Evolutionary conservation across 352 stramenopile species (phyloP).

Genomic region (Globisporangium cederbergense): DNA sequence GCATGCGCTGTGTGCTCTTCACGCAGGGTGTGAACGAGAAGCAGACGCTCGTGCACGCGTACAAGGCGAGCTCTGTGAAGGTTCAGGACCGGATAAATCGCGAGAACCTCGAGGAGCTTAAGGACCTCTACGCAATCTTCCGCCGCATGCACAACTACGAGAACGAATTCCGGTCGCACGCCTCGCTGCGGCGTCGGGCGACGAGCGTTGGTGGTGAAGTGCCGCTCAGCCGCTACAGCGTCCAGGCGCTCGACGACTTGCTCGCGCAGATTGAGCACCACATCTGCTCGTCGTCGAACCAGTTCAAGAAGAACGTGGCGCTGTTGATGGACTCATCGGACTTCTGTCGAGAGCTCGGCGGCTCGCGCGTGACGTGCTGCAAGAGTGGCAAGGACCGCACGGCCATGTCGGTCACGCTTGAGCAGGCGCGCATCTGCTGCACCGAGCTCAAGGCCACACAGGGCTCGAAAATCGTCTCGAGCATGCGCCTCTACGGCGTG

Average conservation of each 20-base stretch:
- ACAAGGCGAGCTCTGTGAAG: slow-evolving; percentile 72
- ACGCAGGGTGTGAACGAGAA: slow-evolving; percentile 84
- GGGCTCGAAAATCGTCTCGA: slow-evolving; percentile 52
- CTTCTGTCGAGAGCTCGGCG: slow-evolving; percentile 85
- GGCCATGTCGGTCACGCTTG: slow-evolving; percentile 96
- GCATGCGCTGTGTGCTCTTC: slow-evolving; percentile 70
- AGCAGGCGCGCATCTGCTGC: slow-evolving; percentile 77
- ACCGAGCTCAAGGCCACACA: slow-evolving; percentile 56
- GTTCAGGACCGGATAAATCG: slow-evolving; percentile 80
- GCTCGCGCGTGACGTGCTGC: slow-evolving; percentile 93
- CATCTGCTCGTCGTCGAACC: slow-evolving; percentile 57
- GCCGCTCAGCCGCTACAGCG: slow-evolving; percentile 23
- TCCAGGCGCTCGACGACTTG: slow-evolving; percentile 63
- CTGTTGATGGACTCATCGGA: slow-evolving; percentile 80
- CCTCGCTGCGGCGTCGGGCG: slow-evolving; percentile 10
- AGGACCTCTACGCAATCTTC: slow-evolving; percentile 58
- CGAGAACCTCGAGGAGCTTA: slow-evolving; percentile 69
- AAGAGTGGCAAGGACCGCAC: slow-evolving; percentile 98
- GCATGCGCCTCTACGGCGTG: slow-evolving; percentile 74
- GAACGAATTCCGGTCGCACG: slow-evolving; percentile 5
- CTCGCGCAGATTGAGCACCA: slow-evolving; percentile 70
- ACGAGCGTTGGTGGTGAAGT: slow-evolving; percentile 17
- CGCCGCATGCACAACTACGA: slow-evolving; percentile 41
- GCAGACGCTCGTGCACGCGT: slow-evolving; percentile 77
- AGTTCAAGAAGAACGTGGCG: slow-evolving; percentile 83